These are phyloP conservation scores for Saturnispora galanensis DNA, from an alignment of 805 yeast species.

Conservation along the genomic window DNA sequence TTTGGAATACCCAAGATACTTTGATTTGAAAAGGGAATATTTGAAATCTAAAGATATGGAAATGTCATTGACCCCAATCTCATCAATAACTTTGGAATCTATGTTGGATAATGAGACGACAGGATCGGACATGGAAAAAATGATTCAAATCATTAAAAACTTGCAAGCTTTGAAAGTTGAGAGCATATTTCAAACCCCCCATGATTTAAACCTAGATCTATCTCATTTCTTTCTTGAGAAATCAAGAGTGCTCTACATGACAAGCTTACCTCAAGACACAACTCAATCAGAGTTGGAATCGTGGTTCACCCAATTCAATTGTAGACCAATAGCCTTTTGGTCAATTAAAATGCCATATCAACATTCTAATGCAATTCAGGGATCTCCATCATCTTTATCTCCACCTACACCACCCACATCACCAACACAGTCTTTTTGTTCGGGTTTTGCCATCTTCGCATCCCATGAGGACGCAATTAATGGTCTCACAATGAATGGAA, in stretches of 20 bases:
- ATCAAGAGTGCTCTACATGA: constrained; percentile 67
- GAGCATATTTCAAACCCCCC: constrained; percentile 51
- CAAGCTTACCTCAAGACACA: constrained; percentile 76
- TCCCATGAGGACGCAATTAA: constrained; percentile 82
- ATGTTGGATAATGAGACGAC: neutral
- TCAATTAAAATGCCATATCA: constrained; percentile 32
- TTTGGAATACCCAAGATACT: constrained; percentile 64
- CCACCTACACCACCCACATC: constrained; percentile 4
- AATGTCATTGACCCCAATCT: constrained; percentile 11
- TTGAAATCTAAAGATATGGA: constrained; percentile 48
- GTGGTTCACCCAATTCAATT: constrained; percentile 85
- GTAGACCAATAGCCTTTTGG: constrained; percentile 85
- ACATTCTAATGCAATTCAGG: constrained; percentile 8
- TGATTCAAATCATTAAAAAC: constrained; percentile 4
- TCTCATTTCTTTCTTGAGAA: constrained; percentile 57
- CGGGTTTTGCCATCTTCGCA: constrained; percentile 80
- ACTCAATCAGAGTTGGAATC: constrained; percentile 85
- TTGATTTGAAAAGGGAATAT: constrained; percentile 69
- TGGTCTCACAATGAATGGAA: constrained; percentile 69
- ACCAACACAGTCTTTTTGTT: constrained; percentile 22
- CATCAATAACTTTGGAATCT: neutral
- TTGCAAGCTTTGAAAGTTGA: neutral
- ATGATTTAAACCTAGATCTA: constrained; percentile 68
- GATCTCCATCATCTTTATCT: constrained; percentile 9
- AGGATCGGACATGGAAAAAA: neutral